Conservation (phyloP, 2,329 filamentous ascomycete genomes). For the Zalaria sp. region DNA sequence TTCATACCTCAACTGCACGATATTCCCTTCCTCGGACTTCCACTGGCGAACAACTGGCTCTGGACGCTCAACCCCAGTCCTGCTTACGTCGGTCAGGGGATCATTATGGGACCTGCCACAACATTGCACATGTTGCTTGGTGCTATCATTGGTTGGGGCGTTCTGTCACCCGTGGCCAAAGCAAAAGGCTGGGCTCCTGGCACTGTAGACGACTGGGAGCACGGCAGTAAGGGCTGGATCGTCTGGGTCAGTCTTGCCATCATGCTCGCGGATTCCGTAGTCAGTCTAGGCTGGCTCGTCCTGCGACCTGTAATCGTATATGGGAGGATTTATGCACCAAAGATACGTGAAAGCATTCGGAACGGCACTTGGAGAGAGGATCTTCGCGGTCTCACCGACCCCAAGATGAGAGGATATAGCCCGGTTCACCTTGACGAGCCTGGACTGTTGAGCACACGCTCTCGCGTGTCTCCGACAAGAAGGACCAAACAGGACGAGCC, state of each 20-base stretch:
- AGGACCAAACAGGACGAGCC: constrained; percentile 22
- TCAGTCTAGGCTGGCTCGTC: constrained; percentile 71
- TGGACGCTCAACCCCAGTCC: constrained; percentile 95
- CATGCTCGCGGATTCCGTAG: constrained; percentile 86
- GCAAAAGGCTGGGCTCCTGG: constrained; percentile 78
- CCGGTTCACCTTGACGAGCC: constrained; percentile 16
- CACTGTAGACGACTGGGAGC: constrained; percentile 74
- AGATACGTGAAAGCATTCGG: constrained; percentile 13
- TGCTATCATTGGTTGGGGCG: constrained; percentile 75
- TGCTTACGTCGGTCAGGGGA: constrained; percentile 94
- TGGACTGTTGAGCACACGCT: constrained; percentile 4
- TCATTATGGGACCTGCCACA: constrained; percentile 95
- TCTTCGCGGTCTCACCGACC: constrained; percentile 18
- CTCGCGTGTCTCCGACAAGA: constrained; percentile 7
- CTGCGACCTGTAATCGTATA: constrained; percentile 46
- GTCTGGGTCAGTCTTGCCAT: constrained; percentile 93
- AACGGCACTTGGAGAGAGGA: constrained; percentile 14
- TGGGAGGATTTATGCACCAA: constrained; percentile 24
- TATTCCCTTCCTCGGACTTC: constrained; percentile 70
- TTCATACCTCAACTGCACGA: constrained; percentile 77
- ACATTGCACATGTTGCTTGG: constrained; percentile 92
- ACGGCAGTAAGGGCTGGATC: constrained; percentile 94
- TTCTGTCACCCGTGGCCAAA: constrained; percentile 83
- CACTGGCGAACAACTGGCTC: constrained; percentile 67
- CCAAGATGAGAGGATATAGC: constrained; percentile 23